Evolutionary conservation across 345 rosid species (phyloP), one percentile per base, ranked within the genome.

Genomic region (Lepidium africanum): DNA sequence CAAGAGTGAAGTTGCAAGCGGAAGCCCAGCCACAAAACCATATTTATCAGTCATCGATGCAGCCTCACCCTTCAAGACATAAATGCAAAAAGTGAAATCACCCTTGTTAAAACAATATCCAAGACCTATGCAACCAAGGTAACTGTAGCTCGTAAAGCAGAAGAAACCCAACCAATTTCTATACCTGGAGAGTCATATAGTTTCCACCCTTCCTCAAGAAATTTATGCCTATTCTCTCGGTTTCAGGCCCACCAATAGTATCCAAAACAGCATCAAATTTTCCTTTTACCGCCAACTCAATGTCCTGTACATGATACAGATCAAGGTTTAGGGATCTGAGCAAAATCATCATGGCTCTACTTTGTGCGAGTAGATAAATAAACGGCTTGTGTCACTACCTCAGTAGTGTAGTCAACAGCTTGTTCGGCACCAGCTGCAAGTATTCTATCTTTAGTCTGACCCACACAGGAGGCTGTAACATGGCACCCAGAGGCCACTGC

Each of bases 161-260:
- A 37, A 15, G 32, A 5, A 37, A 40, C 21, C 11, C 9, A 61
- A 61, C 39, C n/a, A 10, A 21, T 46, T 4, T n/a, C 4, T 52
- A 63, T 59, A 86, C 95, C 84, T 90, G 96, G 56, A 90, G 97
- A 35, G 97, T 93, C 99, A 93, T 90, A 71, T 87, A 88, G 79
- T 88, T 83, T 63, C 98, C 97, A 32, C 96, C 96, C 66, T 86
- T 84, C 67, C 79, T 85, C 80, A 94, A 80, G 76, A 94, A 77
- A 67, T 80, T 87, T 63, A 82, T 75, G 67, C 97, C 90, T 19
- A 81, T 58, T 78, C 95, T 84, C 80, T 94, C 97, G 1, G 97
- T 90, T 71, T 90, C 96, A 49, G 86, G 81, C 21, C 78, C 87
- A 54, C 99, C 99, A 78, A 94, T 90, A 52, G 99, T 94, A 78